Conservation (phyloP, 1,284 basidiomycete genomes). For the Pyrrhoderma lamaoense region DNA sequence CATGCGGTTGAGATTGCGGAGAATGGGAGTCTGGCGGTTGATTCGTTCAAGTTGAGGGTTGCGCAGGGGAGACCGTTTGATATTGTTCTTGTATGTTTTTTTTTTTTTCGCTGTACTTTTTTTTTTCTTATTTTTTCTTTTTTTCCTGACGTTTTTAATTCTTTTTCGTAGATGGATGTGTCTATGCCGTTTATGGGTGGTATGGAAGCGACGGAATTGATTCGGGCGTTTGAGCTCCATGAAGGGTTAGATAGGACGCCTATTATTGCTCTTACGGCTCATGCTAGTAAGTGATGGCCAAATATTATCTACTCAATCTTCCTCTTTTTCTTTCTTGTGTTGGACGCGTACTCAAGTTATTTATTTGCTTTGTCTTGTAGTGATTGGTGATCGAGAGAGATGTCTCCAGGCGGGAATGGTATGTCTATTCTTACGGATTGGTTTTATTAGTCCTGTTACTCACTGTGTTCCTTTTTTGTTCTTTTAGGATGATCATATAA, state of each 20-base stretch:
- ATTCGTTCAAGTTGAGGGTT: conserved; percentile 77
- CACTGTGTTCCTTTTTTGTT: neutral
- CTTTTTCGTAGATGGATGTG: conserved; percentile 79
- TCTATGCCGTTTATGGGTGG: conserved; percentile 98
- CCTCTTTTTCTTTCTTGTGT: neutral
- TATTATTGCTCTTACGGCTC: conserved; percentile 93
- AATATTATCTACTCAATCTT: conserved; percentile 5
- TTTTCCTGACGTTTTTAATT: neutral
- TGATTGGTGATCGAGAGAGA: conserved; percentile 93
- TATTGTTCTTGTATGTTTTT: conserved; percentile 68
- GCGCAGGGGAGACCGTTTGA: conserved; percentile 73
- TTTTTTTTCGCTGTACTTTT: neutral
- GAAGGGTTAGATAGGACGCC: conserved; percentile 72
- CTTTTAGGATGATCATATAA: conserved; percentile 57
- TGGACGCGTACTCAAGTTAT: conserved; percentile 9
- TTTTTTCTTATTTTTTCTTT: neutral
- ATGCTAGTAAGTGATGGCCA: conserved; percentile 61
- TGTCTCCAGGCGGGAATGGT: conserved; percentile 89
- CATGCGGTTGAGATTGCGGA: conserved; percentile 97
- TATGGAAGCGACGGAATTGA: conserved; percentile 83
- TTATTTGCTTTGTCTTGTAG: conserved; percentile 39
- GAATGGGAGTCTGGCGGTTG: conserved; percentile 89
- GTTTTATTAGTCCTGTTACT: neutral
- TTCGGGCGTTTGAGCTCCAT: conserved; percentile 75
- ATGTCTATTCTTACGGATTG: conserved; percentile 20